These are phyloP conservation scores for Calophaca sinica DNA, from an alignment of 306 rosid species.

Conservation along the genomic window DNA sequence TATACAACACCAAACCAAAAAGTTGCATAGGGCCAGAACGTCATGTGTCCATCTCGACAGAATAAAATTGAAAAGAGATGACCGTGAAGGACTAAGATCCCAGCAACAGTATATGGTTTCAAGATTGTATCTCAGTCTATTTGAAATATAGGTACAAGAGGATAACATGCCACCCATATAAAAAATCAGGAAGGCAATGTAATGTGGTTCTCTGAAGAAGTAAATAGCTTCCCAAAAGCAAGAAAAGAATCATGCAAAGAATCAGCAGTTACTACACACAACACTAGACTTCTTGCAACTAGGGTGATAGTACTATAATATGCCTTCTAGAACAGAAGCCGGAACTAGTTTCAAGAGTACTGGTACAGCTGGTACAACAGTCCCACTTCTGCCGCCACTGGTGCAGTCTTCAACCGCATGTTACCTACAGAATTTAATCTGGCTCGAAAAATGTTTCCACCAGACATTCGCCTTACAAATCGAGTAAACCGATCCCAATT, in stretches of 20 bases:
- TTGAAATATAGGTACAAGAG: conserved; percentile 43
- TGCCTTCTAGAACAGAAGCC: conserved; percentile 31
- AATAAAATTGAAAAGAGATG: neutral
- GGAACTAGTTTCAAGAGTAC: conserved; percentile 53
- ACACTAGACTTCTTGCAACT: conserved; percentile 47
- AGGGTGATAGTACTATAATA: conserved; percentile 35
- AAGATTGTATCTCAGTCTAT: conserved; percentile 31
- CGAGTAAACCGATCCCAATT: conserved; percentile 83
- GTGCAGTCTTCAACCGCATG: conserved; percentile 50
- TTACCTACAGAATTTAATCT: conserved; percentile 63
- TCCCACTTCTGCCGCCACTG: conserved; percentile 59
- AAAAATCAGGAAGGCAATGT: conserved; percentile 67
- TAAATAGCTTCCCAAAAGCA: conserved; percentile 44
- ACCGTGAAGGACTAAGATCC: conserved; percentile 8
- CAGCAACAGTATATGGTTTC: conserved; percentile 26
- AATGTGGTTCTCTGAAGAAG: conserved; percentile 49
- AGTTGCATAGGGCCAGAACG: conserved; percentile 1
- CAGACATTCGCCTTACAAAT: conserved; percentile 84
- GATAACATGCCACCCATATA: conserved; percentile 59
- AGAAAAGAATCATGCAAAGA: conserved; percentile 54
- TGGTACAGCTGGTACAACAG: conserved; percentile 60
- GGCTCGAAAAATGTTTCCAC: conserved; percentile 74
- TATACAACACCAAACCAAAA: neutral
- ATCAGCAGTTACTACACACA: conserved; percentile 57
- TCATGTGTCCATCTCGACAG: conserved; percentile 9